Evolutionary conservation across 2,329 filamentous ascomycete genomes (phyloP), one percentile per base, ranked within the genome.

Genomic region (Phaeosphaeria sp.): DNA sequence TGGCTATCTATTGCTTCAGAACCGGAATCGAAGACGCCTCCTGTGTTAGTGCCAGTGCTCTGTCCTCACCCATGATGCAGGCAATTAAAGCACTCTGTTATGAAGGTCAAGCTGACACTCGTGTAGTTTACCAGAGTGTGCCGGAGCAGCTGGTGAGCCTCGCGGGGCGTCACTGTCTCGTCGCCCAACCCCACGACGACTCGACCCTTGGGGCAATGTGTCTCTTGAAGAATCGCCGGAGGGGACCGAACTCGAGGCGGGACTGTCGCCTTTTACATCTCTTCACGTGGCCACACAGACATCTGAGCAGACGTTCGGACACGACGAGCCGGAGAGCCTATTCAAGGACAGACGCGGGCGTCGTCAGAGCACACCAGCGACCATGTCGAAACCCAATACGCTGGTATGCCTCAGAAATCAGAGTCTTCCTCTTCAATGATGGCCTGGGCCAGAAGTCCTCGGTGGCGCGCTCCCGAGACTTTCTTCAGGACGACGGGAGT

Each of bases 401-500:
- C 36, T 40, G 6, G 43, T 8, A 45, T 20, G 15, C 9, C 17
- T 77, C 64, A 82, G 51, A 77, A 80, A 46, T 82, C 80, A 1
- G 79, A 82, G 71, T 90, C 89, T 51, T 89, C 88, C 72, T 92
- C 90, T 74, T 91, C 90, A 56, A 89, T 83, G 60, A 92, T 92
- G 0, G 87, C 90, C 71, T 90, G 87, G 25, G 84, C 82, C 44
- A 90, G 76, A 18, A 91, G 72, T 1, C 84, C 84, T 50, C 80
- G 77, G 4, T 79, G 65, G 8, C 59, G 63, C 25, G 59, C 43
- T 17, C 49, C 56, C 20, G 60, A 45, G 1, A 51, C 79, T 77
- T 53, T 80, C 75, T 67, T 68, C 50, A 67, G 22, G 20, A 67
- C 51, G 20, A 61, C 51, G 1, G 57, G 66, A 22, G 60, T 57